Percentiles rank a stretch among this genome's conserved stretches.
Conservation (phyloP, 768 basidiomycete species). For the Russula abietina region DNA sequence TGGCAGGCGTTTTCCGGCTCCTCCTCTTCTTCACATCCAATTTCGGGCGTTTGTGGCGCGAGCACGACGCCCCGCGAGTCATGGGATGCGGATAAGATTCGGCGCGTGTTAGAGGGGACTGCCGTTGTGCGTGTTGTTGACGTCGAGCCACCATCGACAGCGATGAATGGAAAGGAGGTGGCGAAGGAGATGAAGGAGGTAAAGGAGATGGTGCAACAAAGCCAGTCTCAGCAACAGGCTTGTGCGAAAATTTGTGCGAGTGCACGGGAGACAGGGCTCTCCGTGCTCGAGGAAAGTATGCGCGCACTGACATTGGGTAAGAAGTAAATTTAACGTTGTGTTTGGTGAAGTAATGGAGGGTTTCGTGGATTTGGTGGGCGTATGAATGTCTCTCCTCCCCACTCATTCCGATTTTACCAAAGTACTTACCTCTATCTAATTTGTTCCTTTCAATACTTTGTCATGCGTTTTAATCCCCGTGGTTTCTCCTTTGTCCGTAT, state of each 20-base stretch:
- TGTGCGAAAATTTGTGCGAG: conserved; percentile 15
- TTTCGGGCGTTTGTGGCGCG: neutral
- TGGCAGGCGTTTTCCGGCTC: conserved; percentile 70
- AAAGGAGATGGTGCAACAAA: neutral
- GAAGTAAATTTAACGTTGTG: conserved; percentile 29
- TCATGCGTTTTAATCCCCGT: neutral
- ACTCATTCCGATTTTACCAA: neutral
- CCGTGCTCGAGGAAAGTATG: conserved; percentile 59
- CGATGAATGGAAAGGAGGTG: conserved; percentile 1
- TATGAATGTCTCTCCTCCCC: neutral
- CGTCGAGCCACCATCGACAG: conserved; percentile 42
- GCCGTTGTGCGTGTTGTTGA: conserved; percentile 78
- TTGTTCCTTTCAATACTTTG: neutral
- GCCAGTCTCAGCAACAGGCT: neutral
- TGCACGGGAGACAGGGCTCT: conserved; percentile 17
- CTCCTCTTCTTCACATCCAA: conserved; percentile 11
- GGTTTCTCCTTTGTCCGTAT: neutral
- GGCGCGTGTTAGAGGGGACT: conserved; percentile 74
- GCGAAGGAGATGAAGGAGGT: neutral
- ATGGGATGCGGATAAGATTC: conserved; percentile 72
- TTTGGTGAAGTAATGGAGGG: neutral
- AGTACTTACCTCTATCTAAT: neutral
- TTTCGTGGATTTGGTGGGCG: neutral
- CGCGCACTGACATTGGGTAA: conserved; percentile 55
- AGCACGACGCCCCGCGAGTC: neutral